phyloP scores from a whole-genome alignment of 1,139 yeast genomes.

The Hansenula anomala region DNA sequence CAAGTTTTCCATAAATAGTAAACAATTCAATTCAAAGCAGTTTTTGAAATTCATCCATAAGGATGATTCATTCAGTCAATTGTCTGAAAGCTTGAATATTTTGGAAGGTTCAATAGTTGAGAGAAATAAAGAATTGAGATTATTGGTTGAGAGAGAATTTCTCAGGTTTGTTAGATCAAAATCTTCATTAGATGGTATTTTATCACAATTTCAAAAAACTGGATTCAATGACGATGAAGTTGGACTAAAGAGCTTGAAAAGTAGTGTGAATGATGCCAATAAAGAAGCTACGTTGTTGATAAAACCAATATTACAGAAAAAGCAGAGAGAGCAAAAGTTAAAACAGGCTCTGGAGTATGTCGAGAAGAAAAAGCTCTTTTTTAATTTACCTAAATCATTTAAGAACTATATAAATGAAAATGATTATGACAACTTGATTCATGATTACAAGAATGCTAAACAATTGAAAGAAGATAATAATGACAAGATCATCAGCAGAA shows the following conservation, averaged over 20 bases:
- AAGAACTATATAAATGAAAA: conserved; percentile 47
- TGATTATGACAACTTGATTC: conserved; percentile 67
- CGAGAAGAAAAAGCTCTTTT: conserved; percentile 55
- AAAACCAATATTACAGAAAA: conserved; percentile 70
- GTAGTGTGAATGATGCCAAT: conserved; percentile 42
- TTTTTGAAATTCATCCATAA: conserved; percentile 69
- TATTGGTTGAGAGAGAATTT: conserved; percentile 69
- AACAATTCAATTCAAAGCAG: conserved; percentile 64
- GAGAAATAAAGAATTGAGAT: conserved; percentile 62
- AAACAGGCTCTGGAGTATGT: conserved; percentile 58
- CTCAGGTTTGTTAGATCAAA: conserved; percentile 74
- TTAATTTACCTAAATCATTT: conserved; percentile 67
- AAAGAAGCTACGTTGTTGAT: conserved; percentile 61
- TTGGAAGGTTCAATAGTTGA: conserved; percentile 59
- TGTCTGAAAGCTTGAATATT: conserved; percentile 49
- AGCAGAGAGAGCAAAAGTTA: conserved; percentile 55
- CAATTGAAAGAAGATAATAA: conserved; percentile 21
- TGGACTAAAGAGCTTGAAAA: conserved; percentile 38
- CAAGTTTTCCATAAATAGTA: conserved; percentile 65
- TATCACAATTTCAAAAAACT: conserved; percentile 40
- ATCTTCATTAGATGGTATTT: conserved; percentile 55
- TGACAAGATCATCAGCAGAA: conserved; percentile 36
- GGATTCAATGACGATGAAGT: conserved; percentile 26
- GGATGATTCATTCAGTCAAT: conserved; percentile 61
- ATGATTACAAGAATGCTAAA: conserved; percentile 61